Evolutionary conservation across 768 basidiomycete genomes (phyloP).

Genomic region (Daedaleopsis nitida): DNA sequence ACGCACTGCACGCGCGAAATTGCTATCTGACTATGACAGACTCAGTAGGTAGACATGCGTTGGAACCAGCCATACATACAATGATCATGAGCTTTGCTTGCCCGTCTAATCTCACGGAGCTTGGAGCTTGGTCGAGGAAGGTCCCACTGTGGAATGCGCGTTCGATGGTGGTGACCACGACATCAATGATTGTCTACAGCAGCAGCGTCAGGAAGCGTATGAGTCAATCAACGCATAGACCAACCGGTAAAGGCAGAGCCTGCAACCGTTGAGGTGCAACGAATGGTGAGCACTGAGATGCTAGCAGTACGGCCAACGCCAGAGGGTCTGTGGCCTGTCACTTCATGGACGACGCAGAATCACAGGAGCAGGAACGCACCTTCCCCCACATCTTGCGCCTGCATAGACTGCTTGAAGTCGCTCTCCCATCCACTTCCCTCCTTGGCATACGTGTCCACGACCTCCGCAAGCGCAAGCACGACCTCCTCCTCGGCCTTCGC

Average conservation of each 20-base stretch:
- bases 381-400: slow-evolving; percentile 43
- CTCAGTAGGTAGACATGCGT: neutral
- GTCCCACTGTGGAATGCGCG: slow-evolving; percentile 57
- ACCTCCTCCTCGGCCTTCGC: slow-evolving; percentile 62
- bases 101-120: slow-evolving; percentile 26
- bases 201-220: neutral
- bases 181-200: slow-evolving; percentile 37
- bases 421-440: slow-evolving; percentile 54
- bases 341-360: neutral
- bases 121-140: slow-evolving; percentile 42
- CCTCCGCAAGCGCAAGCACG: slow-evolving; percentile 71
- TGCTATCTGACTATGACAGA: slow-evolving; percentile 9
- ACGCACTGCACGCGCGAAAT: slow-evolving; percentile 19
- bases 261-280: slow-evolving; percentile 56
- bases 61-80: slow-evolving; percentile 12
- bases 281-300: slow-evolving; percentile 60
- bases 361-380: slow-evolving; percentile 20
- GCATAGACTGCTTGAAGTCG: slow-evolving; percentile 56
- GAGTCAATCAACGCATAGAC: neutral
- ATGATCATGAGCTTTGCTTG: slow-evolving; percentile 17
- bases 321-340: slow-evolving; percentile 25
- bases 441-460: slow-evolving; percentile 59
- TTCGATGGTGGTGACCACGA: slow-evolving; percentile 46
- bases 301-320: slow-evolving; percentile 42
- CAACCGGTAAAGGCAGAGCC: slow-evolving; percentile 55